Base-by-base conservation (phyloP, 2,329 filamentous ascomycete species). In the Cryoendolithus antarcticus region DNA sequence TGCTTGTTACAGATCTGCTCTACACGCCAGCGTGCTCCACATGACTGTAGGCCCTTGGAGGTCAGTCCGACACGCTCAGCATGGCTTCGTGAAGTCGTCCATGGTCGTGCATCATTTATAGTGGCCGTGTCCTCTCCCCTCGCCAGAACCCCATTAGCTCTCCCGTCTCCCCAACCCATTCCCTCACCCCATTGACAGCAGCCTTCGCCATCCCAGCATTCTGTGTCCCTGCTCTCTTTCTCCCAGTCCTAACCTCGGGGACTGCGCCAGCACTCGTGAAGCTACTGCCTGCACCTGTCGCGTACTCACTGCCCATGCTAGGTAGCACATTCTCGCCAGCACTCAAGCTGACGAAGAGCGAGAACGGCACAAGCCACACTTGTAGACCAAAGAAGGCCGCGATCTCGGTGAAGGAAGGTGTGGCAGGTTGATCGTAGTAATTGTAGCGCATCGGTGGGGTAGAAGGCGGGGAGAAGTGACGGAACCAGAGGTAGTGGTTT, bases 401-500 rank as follows among this genome's bases (percentile, higher is more conserved):
- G 34, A 96, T 91, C 65, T 96, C 86, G 11, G 85, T 88, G 60
- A 98, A 98, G 30, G 75, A 80, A 0, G 91, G 91, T 33, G 86
- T 70, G 8, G 65, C 55, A 3, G 65, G 66, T 19, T 48, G 48
- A 13, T 54, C 50, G 40, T 60, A 56, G 37, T 55, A 58, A 37
- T 52, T 52, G 44, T 54, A 60, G 47, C 84, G 75, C 3, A 71
- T 53, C 46, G 80, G 72, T 40, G 53, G 49, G n/a, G 51, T 34
- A 2, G 62, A 61, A 9, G 72, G 68, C 40, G 70, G 63, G 43
- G 82, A 89, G 62, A 98, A 98, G 64, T 96, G 80, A 41, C 75
- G 76, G 70, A 98, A 96, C 89, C 91, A 98, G 37, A 93, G 69
- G 63, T 86, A 95, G 61, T 98, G 91, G 62, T 98, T 94, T 30